These are phyloP conservation scores for Colletotrichum orchidophilum DNA, from an alignment of 2,329 filamentous ascomycete species.

Conservation along the genomic window DNA sequence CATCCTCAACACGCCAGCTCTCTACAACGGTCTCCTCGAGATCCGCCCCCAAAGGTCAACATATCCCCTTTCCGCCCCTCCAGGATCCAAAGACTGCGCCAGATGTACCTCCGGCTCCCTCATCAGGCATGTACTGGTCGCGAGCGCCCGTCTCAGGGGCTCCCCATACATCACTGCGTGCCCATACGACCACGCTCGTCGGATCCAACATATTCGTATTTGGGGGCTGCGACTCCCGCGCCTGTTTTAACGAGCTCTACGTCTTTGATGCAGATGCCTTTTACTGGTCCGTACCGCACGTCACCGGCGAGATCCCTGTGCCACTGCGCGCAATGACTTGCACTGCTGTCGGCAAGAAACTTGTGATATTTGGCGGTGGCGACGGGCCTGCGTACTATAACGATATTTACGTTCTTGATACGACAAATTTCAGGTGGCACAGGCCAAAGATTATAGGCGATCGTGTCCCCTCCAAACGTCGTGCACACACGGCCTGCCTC, in stretches of 20 bases:
- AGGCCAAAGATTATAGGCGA: conserved; percentile 69
- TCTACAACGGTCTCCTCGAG: conserved; percentile 22
- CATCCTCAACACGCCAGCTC: conserved; percentile 21
- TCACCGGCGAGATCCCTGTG: conserved; percentile 71
- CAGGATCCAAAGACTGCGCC: conserved; percentile 64
- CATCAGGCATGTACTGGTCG: conserved; percentile 79
- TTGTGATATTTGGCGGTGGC: conserved; percentile 75
- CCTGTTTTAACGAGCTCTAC: conserved; percentile 76
- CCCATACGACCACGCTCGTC: conserved; percentile 73
- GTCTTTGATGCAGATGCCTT: conserved; percentile 76
- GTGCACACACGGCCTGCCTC: conserved; percentile 76
- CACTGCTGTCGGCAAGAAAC: conserved; percentile 75
- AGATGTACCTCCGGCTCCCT: conserved; percentile 69
- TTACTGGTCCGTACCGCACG: conserved; percentile 73
- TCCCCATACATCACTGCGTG: conserved; percentile 68
- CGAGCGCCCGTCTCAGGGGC: conserved; percentile 70
- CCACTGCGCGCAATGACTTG: conserved; percentile 77
- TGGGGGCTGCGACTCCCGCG: conserved; percentile 72
- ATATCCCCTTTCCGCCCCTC: conserved; percentile 65
- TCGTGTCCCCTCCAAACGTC: conserved; percentile 65
- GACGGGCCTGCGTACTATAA: conserved; percentile 78
- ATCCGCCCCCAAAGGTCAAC: conserved; percentile 47
- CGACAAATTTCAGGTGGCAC: conserved; percentile 73
- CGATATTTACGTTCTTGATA: conserved; percentile 77
- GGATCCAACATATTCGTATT: conserved; percentile 76